A percentile compares a stretch with the other conserved stretches of the same genome.
phyloP scores from a whole-genome alignment of 805 yeast genomes.

The Lipomyces mesembrius region DNA sequence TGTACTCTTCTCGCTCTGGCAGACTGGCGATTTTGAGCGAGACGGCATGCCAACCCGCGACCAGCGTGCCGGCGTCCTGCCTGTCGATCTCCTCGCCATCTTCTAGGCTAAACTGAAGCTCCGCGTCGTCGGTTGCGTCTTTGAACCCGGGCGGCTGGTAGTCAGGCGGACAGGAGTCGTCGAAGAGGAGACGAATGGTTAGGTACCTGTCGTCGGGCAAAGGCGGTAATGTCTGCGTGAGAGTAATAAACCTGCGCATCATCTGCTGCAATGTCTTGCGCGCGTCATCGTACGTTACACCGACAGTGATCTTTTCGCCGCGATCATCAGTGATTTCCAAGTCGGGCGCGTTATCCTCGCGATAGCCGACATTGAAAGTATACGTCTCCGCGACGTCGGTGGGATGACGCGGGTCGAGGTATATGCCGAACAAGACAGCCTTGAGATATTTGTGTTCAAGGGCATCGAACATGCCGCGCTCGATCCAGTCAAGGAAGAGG shows the following conservation, averaged over 20 bases:
- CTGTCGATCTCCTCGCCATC: slow-evolving; percentile 20
- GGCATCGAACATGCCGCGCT: slow-evolving; percentile 55
- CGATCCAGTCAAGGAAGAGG: slow-evolving; percentile 58
- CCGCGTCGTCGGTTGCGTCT: slow-evolving; percentile 47
- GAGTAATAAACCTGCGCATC: slow-evolving; percentile 56
- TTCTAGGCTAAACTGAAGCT: slow-evolving; percentile 23
- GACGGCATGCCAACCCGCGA: slow-evolving; percentile 36
- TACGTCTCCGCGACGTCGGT: slow-evolving; percentile 56
- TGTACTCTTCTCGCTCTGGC: neutral
- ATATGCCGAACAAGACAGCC: slow-evolving; percentile 54
- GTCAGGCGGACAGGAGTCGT: slow-evolving; percentile 52
- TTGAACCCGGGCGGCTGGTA: slow-evolving; percentile 58
- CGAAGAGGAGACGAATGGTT: slow-evolving; percentile 56
- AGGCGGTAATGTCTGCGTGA: slow-evolving; percentile 59
- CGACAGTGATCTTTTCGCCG: slow-evolving; percentile 38
- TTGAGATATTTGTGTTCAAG: slow-evolving; percentile 51
- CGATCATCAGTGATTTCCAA: slow-evolving; percentile 40
- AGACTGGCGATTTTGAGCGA: slow-evolving; percentile 26
- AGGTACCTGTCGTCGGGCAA: slow-evolving; percentile 55
- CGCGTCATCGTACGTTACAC: slow-evolving; percentile 43
- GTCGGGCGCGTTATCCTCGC: slow-evolving; percentile 27
- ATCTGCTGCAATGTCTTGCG: slow-evolving; percentile 55
- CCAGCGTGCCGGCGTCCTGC: slow-evolving; percentile 26
- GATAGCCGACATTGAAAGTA: slow-evolving; percentile 55
- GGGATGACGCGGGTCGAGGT: slow-evolving; percentile 52